Evolutionary conservation across 768 basidiomycete genomes (phyloP), one percentile per base, ranked within the genome.

Genomic region (Tylopilus sp.): DNA sequence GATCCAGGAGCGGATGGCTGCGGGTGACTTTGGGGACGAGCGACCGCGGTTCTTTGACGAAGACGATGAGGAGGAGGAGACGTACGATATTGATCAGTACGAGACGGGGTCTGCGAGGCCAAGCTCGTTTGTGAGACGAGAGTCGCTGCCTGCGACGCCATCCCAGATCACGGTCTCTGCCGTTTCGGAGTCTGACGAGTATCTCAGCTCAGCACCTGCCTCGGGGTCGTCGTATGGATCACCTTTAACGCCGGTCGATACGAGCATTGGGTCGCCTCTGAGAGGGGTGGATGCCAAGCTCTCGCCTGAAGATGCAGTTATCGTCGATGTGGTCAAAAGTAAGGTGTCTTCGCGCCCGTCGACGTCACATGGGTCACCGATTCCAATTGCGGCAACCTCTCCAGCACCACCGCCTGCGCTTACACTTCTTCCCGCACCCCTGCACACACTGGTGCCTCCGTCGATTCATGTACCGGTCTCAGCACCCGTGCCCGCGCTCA

Each of bases 1-100:
- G 11, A 85, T 91, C 30, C 82, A 81, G 58, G 78, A 84, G 45
- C 77, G 89, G 25, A 71, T 86, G 67, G 78, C 74, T 8, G 77
- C 77, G 18, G 83, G 83, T 0, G 83, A 85, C 56, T 85, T 85
- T 63, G 75, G 76, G 3, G 70, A 82, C 57, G 85, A 84, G 51
- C 74, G 66, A n/a, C 77, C 82, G n/a, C 71, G 78, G 31, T 82
- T 80, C 59, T 78, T 78, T 47, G 73, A 80, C 22, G 74, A 76
- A 4, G 62, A 68, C 21, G 74, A 69, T 0, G 72, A 71, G n/a
- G 69, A 67, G 3, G 64, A 67, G 2, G 74, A 72, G 15, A 65
- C 63, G 41, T 57, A 63, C 17, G 48, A 52, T 10, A 68, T 67
- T 40, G 68, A 71, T 40, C 66, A 62, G 13, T 67, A 69, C 38